Base-by-base conservation (phyloP, 345 rosid species). In the Streptanthus diversifolius region DNA sequence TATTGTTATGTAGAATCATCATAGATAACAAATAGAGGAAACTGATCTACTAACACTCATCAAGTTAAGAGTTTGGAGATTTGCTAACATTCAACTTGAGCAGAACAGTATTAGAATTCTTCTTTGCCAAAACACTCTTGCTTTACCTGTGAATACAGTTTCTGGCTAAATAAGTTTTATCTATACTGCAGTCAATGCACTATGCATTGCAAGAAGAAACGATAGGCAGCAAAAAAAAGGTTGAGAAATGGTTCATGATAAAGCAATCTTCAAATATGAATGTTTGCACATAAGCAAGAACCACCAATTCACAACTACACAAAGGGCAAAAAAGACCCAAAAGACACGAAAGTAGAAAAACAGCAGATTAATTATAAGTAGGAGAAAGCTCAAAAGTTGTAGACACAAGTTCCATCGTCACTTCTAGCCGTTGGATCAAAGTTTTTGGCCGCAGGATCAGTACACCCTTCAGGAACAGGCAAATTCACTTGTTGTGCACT, bases 391-490 rank as follows among this genome's bases (percentile, higher is more conserved):
- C 75, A 76, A 70, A 76, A 77, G 48, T 71, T 51, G 74, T 87
- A 95, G 36, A 8, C 62, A 79, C 97, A 89, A 80, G 80, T 95
- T 77, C 97, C 97, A 83, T 95, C 95, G 51, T 95, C 97, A 81
- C 93, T 91, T 78, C 99, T 87, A 6, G 95, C 96, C 8, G 95
- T 89, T 49, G 98, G 97, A 78, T 93, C 97, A 74, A 75, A 91
- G 87, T 93, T 89, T 3, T 18, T 4, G 8, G 97, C 96, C 15
- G 0, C 15, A 9, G 82, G 91, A 76, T 93, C 96, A 17, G 96
- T 88, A 69, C 97, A 93, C 0, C 97, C 96, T 82, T 89, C 95
- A 21, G 96, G 93, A 41, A 87, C 85, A 2, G 98, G 93, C 5
- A 93, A 0, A 14, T 61, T 72, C 24, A 89, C 80, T 76, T 89